A percentile compares a stretch with the other conserved stretches of the same genome.
Conservation (phyloP, 768 basidiomycete species). For the Boletus fagicola region DNA sequence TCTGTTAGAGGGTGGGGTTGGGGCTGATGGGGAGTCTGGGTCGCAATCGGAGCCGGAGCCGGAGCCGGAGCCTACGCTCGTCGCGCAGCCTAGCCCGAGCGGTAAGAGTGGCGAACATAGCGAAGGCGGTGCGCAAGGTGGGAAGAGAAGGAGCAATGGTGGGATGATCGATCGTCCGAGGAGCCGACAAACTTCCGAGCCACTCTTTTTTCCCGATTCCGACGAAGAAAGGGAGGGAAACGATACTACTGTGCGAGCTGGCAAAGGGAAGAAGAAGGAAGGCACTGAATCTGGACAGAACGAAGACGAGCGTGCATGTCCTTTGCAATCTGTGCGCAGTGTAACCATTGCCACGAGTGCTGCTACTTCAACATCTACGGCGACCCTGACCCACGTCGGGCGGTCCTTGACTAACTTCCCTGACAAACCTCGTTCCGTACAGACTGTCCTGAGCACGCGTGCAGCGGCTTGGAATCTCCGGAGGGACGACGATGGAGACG, state of each 20-base stretch:
- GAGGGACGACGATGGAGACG: constrained; percentile 10
- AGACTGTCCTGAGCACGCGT: constrained; percentile 52
- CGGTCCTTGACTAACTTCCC: background rate
- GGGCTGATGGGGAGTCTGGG: background rate
- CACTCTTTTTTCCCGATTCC: constrained; percentile 29
- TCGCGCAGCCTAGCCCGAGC: constrained; percentile 6
- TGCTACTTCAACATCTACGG: background rate
- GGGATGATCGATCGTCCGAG: constrained; percentile 6
- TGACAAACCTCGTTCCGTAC: constrained; percentile 27
- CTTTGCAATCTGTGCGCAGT: background rate
- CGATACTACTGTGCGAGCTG: background rate
- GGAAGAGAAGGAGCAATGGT: background rate
- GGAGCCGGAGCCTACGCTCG: constrained; percentile 20
- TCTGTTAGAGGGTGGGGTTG: background rate
- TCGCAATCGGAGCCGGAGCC: constrained; percentile 5
- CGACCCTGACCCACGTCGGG: background rate
- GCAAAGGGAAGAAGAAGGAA: constrained; percentile 2
- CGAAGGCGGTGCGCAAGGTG: background rate
- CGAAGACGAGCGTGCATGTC: background rate
- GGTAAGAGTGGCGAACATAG: background rate
- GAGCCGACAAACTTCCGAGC: constrained; percentile 17
- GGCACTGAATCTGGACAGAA: background rate
- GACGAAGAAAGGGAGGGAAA: constrained; percentile 10
- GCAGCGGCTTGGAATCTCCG: constrained; percentile 49
- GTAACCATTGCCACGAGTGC: background rate